Percentiles rank a stretch among this genome's conserved stretches.
Conservation (phyloP, 345 rosid species). For the Boechera stricta region DNA sequence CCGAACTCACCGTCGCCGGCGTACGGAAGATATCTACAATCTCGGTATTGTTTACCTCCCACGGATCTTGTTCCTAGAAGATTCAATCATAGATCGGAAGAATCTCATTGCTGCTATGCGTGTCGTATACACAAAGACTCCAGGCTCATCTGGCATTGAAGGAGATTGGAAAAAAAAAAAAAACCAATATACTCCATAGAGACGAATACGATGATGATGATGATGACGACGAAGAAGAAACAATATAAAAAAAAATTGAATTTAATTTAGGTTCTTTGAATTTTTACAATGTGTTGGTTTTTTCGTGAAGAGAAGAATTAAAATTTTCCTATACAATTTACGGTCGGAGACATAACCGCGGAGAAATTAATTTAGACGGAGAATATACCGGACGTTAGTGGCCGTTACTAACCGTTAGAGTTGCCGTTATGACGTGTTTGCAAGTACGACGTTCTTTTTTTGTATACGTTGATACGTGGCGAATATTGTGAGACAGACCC, state of each 20-base stretch:
- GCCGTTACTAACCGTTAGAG: conserved; percentile 22
- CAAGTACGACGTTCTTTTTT: conserved; percentile 31
- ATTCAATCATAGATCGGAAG: conserved; percentile 29
- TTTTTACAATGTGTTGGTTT: conserved; percentile 12
- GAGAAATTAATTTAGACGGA: conserved; percentile 19
- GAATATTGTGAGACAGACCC: not conserved
- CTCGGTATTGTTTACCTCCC: conserved; percentile 40
- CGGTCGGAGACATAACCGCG: conserved; percentile 20
- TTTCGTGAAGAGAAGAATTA: conserved; percentile 12
- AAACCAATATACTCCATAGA: conserved; percentile 29
- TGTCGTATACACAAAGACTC: conserved; percentile 42
- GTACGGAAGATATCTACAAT: conserved; percentile 11
- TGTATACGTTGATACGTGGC: conserved; percentile 38
- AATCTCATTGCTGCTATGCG: conserved; percentile 38
- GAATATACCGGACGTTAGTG: not conserved
- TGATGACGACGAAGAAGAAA: not conserved
- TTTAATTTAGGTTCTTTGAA: conserved; percentile 2
- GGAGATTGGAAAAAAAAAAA: not conserved
- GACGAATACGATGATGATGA: conserved; percentile 22
- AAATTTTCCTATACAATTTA: not conserved
- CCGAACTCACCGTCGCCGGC: conserved; percentile 44
- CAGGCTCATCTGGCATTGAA: conserved; percentile 42
- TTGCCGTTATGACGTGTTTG: conserved; percentile 29
- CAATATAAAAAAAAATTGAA: not conserved
- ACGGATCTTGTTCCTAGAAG: conserved; percentile 39